Conservation (phyloP, 768 basidiomycete species). For the Cystofilobasidium macerans region DNA sequence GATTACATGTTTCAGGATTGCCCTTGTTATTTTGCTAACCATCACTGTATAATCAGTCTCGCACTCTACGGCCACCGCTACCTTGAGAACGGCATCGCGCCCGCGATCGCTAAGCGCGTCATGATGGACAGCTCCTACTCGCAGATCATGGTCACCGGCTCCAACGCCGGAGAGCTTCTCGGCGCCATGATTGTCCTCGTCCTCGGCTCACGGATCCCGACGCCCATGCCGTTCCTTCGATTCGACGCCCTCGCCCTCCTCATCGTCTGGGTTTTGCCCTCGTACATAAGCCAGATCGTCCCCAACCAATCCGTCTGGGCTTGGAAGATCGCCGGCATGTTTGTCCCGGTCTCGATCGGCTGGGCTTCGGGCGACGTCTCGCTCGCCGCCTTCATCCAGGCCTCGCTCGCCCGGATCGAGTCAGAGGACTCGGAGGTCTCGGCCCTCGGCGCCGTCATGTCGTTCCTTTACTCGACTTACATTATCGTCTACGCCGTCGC, state of each 20-base stretch:
- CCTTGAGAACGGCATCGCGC: constrained; percentile 32
- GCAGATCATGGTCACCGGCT: constrained; percentile 35
- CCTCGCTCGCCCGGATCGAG: constrained; percentile 27
- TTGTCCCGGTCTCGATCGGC: constrained; percentile 23
- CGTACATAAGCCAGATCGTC: constrained; percentile 27
- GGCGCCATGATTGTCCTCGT: constrained; percentile 31
- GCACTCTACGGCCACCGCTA: constrained; percentile 33
- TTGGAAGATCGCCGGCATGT: constrained; percentile 26
- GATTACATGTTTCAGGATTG: no score
- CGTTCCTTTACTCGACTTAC: constrained; percentile 29
- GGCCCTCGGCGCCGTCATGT: constrained; percentile 35
- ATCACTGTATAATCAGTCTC: no score
- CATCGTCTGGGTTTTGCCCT: constrained; percentile 33
- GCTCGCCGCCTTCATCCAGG: constrained; percentile 36
- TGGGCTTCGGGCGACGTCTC: constrained; percentile 37
- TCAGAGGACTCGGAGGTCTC: constrained; percentile 27
- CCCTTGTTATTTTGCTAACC: no score
- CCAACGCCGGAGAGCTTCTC: constrained; percentile 34
- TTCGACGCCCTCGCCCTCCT: constrained; percentile 31
- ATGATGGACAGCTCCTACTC: constrained; percentile 31
- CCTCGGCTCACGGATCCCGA: constrained; percentile 29
- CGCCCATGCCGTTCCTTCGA: constrained; percentile 30
- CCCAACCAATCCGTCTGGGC: constrained; percentile 28
- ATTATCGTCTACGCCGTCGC: constrained; percentile 31
- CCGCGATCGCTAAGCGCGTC: constrained; percentile 33